Evolutionary conservation across 139 green algal genomes (phyloP), one percentile per base, ranked within the genome.

Genomic region (Chlamydomonas incerta): DNA sequence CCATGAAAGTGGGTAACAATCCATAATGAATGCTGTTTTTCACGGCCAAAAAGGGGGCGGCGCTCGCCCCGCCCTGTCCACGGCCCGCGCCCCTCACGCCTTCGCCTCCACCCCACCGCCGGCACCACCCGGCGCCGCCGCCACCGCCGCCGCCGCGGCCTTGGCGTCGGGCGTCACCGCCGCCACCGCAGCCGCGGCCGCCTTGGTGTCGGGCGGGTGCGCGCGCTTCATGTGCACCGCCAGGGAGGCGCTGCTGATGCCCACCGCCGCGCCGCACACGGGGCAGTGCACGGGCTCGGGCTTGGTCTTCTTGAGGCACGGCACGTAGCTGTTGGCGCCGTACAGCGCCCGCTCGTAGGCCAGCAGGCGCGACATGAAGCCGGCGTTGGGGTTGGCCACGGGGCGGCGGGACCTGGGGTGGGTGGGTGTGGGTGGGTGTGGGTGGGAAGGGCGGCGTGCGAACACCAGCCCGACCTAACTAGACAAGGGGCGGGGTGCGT

Each of bases 331-430:
- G 87, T 89, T 88, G 77, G 37, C 79, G 46, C 93, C 91, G 70
- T 92, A 87, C 66, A 98, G 83, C 55, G 85, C 46, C 79, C 90
- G 69, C 72, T 98, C 95, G 72, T 96, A 88, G 65, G 65, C 72
- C 52, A 93, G 67, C 67, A 98, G 92, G 55, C 81, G 68, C 28
- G 83, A 73, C 87, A 96, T 92, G 83, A 98, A 99, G 62, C 95
- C 95, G 17, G 94, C 88, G 86, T 98, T 98, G 67, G 96, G 96
- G 31, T 66, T 87, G 26, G 93, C 95, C 63, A 90, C 70, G 14
- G 95, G 95, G 0, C 94, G 90, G 28, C 88, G 33, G 28, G 69
- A 80, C 74, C 87, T 90, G 74, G 47, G 46, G 23, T 52, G 52
- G 52, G 3, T 3, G 20, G 20, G 72, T 47, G n/a, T 28, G 47